phyloP scores from a whole-genome alignment of 1,284 basidiomycete genomes.

The Fomitopsis betulina region DNA sequence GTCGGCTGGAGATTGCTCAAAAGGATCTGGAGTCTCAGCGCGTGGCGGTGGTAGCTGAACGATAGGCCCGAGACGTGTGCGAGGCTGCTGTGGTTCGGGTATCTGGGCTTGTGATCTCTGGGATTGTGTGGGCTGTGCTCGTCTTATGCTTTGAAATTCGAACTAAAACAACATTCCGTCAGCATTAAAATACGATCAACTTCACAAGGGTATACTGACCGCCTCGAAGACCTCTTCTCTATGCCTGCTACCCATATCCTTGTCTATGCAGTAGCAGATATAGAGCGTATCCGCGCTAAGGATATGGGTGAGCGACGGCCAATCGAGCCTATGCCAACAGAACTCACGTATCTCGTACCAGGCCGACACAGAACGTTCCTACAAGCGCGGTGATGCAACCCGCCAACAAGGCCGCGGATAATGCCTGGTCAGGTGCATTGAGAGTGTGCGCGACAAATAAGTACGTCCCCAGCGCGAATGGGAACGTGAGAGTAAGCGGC shows the following conservation, averaged over 20 bases:
- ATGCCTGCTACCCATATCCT: slow-evolving; percentile 60
- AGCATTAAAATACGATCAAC: background rate
- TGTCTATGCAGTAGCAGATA: slow-evolving; percentile 87
- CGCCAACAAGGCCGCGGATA: slow-evolving; percentile 73
- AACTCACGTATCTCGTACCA: slow-evolving; percentile 74
- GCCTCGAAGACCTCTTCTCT: slow-evolving; percentile 67
- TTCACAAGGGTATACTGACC: slow-evolving; percentile 39
- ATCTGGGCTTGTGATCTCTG: slow-evolving; percentile 8
- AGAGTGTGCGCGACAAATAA: slow-evolving; percentile 86
- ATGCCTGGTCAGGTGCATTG: slow-evolving; percentile 70
- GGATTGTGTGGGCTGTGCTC: slow-evolving; percentile 30
- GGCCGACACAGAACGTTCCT: slow-evolving; percentile 77
- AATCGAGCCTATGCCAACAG: background rate
- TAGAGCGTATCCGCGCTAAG: slow-evolving; percentile 75
- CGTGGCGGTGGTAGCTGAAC: slow-evolving; percentile 19
- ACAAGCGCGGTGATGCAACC: slow-evolving; percentile 80
- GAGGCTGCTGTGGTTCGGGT: slow-evolving; percentile 14
- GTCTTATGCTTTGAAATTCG: slow-evolving; percentile 38
- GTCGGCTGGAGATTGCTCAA: slow-evolving; percentile 32
- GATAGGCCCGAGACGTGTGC: slow-evolving; percentile 6
- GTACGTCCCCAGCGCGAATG: slow-evolving; percentile 81
- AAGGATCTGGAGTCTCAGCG: slow-evolving; percentile 26
- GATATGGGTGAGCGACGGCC: background rate
- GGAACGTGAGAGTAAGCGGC: slow-evolving; percentile 74
- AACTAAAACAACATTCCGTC: slow-evolving; percentile 24